Conservation (phyloP, 177 flowering plant genomes). For the Tripterygium wilfordii region DNA sequence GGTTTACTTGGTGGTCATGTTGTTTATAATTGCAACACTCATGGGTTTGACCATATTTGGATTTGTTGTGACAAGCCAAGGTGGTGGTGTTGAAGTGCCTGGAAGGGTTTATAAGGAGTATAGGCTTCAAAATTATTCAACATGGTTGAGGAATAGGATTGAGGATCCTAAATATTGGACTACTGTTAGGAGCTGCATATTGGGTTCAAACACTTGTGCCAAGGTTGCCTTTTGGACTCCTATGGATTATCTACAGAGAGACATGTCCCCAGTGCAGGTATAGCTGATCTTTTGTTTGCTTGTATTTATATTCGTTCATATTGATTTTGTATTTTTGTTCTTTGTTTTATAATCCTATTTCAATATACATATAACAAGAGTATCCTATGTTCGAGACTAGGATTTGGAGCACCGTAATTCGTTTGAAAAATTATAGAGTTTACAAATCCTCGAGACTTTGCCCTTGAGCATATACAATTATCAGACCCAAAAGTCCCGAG, state of each 20-base stretch:
- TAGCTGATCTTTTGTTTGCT: background rate
- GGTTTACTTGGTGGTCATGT: slow-evolving; percentile 73
- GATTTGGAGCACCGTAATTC: no score
- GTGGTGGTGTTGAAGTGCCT: slow-evolving; percentile 62
- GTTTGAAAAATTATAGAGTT: no score
- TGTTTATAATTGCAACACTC: slow-evolving; percentile 57
- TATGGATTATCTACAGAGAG: slow-evolving; percentile 59
- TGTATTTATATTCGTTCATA: background rate
- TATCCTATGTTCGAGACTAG: no score
- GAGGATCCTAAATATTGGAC: slow-evolving; percentile 57
- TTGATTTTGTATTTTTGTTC: background rate
- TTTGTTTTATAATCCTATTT: background rate
- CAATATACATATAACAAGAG: no score
- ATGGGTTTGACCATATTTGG: slow-evolving; percentile 72
- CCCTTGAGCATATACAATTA: no score
- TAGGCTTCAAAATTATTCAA: slow-evolving; percentile 51
- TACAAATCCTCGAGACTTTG: no score
- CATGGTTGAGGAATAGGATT: slow-evolving; percentile 67
- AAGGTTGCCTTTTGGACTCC: slow-evolving; percentile 72
- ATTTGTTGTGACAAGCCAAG: slow-evolving; percentile 62
- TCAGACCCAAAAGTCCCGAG: no score
- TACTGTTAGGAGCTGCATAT: slow-evolving; percentile 59
- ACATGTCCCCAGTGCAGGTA: slow-evolving; percentile 91
- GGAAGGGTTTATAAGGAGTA: slow-evolving; percentile 77
- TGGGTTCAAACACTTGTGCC: slow-evolving; percentile 74